Evolutionary conservation across 371 early-diverging fungal genomes (phyloP), one percentile per base, ranked within the genome.

Genomic region (Rhizopus microsporus): DNA sequence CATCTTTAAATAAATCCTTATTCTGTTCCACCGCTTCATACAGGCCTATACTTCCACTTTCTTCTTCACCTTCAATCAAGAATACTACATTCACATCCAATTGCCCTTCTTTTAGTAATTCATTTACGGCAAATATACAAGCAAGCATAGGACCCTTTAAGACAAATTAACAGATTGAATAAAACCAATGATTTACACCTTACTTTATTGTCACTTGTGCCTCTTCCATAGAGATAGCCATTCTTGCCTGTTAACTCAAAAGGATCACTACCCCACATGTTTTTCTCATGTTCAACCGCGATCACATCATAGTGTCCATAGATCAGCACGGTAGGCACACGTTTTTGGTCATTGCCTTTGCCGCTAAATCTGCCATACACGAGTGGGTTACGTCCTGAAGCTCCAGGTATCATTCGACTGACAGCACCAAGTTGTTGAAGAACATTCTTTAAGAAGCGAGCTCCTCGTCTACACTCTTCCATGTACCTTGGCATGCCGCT

Each of bases 231-330:
- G 1, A 93, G 65, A 59, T 88, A 89, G 4, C 91, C 91, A 63
- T 90, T 83, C 54, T 80, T 80, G 3, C 83, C 85, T 32, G 80
- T 68, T 4, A 79, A 51, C 32, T 61, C 63, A 30, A 80, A 79
- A 5, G 77, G 78, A 35, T 79, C 71, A 16, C 65, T 71, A 3
- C 64, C 56, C 78, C 93, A 93, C 48, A 78, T 75, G 12, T 68
- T 60, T 8, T 68, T 69, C 46, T 70, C 71, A 57, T 72, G 69
- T 48, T 86, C 84, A 7, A 88, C 90, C 2, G 84, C 71, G 65
- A 90, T 86, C 7, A 93, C 93, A 65, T 93, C 93, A 59, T 93
- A 93, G 68, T 93, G 93, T 0, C 93, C 93, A 68, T 93, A 93
- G 8, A 91, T 80, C 30, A 93, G 67, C 0, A 92, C 82, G 17